phyloP scores from a whole-genome alignment of 345 rosid species.

The Hypericum perforatum region DNA sequence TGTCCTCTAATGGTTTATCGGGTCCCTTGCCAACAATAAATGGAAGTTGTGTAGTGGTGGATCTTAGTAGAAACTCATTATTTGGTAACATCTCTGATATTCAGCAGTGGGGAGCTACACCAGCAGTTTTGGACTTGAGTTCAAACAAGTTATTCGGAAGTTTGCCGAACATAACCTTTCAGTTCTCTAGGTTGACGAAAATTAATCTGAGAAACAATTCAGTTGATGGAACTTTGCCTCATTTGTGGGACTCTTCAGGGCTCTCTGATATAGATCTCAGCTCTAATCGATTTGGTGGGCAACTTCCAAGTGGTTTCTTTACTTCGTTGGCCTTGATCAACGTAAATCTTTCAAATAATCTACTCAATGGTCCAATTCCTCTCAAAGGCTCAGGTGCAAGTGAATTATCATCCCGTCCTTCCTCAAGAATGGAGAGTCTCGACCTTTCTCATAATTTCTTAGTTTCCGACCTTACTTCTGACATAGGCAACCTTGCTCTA shows the following conservation, averaged over 20 bases:
- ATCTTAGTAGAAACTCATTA: conserved; percentile 68
- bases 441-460: conserved; percentile 81
- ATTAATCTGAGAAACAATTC: conserved; percentile 60
- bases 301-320: conserved; percentile 53
- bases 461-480: conserved; percentile 49
- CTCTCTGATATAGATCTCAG: conserved; percentile 68
- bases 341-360: conserved; percentile 79
- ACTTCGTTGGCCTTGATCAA: conserved; percentile 39
- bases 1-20: conserved; percentile 60
- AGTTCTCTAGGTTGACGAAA: conserved; percentile 36
- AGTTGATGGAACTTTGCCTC: conserved; percentile 55
- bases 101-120: conserved; percentile 55
- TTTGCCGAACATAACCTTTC: conserved; percentile 51
- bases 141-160: conserved; percentile 67
- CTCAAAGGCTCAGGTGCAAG: conserved; percentile 44
- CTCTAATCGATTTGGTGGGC: conserved; percentile 52
- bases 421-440: conserved; percentile 58
- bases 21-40: conserved; percentile 54
- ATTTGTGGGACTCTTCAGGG: conserved; percentile 28
- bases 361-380: conserved; percentile 58
- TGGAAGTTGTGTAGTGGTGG: conserved; percentile 36
- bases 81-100: conserved; percentile 49
- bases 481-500: conserved; percentile 47
- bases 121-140: conserved; percentile 72
- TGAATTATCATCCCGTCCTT: conserved; percentile 40